Percentiles rank a stretch among this genome's conserved stretches.
Conservation (phyloP, 2,329 filamentous ascomycete genomes). For the Sclerotinia spermophila region DNA sequence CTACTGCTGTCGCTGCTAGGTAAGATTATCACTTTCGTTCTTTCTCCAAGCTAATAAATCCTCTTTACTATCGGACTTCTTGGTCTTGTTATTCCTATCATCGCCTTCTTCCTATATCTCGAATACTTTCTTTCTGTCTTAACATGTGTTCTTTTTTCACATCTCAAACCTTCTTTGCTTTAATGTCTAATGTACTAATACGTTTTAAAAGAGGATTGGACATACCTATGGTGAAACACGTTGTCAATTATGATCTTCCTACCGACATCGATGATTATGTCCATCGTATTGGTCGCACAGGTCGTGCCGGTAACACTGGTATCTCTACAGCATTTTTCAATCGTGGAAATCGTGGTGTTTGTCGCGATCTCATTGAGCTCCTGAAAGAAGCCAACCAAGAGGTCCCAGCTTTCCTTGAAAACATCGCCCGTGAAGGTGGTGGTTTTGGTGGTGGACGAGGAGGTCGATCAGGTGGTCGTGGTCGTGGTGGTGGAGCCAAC, state of each 20-base stretch:
- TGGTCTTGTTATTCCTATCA: too few relatives aligned
- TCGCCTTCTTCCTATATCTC: too few relatives aligned
- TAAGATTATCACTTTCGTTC: too few relatives aligned
- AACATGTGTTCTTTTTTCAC: too few relatives aligned
- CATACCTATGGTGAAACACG: constrained; percentile 94
- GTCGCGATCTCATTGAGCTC: constrained; percentile 93
- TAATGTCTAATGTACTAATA: too few relatives aligned
- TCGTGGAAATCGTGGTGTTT: constrained; percentile 96
- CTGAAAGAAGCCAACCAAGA: constrained; percentile 99
- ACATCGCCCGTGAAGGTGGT: constrained; percentile 90
- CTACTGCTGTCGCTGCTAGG: constrained; percentile 90
- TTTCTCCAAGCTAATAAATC: too few relatives aligned
- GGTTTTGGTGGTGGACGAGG: constrained; percentile 71
- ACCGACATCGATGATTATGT: constrained; percentile 99
- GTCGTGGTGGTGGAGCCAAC: constrained; percentile 66
- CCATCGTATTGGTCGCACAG: constrained; percentile 98
- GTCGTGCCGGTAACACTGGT: constrained; percentile 98
- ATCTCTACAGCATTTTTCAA: constrained; percentile 99
- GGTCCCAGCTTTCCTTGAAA: constrained; percentile 89
- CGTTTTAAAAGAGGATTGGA: constrained; percentile 56
- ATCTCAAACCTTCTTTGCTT: too few relatives aligned
- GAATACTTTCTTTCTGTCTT: too few relatives aligned
- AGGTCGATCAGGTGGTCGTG: constrained; percentile 64
- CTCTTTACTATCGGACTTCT: too few relatives aligned
- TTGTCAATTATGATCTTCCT: constrained; percentile 99